Base-by-base conservation (phyloP, 148 eudicot species). In the Linanthus parryae region DNA sequence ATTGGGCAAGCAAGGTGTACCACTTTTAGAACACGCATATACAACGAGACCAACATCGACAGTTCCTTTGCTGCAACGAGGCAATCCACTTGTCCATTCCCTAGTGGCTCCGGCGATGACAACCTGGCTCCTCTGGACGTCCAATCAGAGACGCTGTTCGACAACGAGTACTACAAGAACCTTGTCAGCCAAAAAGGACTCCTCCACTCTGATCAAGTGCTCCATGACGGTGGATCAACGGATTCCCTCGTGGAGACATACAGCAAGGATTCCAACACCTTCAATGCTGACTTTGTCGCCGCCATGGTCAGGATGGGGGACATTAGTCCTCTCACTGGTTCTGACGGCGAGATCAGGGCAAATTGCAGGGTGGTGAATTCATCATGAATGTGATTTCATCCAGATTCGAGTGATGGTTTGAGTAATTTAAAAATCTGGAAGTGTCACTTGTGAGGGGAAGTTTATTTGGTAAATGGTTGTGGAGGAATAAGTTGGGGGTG, bases 151-250 rank as follows among this genome's bases (percentile, higher is more conserved):
- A 72, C 54, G 1, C 3, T 23, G 8, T 80, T 77, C 21, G 87
- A 89, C 65, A 73, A 59, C 23, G 61, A 59, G 37, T 89, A 84
- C 27, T 89, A 59, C 77, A 73, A 64, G 37, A 75, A 82, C 18
- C 47, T 89, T 14, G 13, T 70, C 7, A 62, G 48, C 37, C 59
- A 74, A 34, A 71, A 69, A 55, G 97, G 96, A 0, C 66, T 88
- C 7, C 56, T 88, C 20, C 96, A 88, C 46, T 79, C 96, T 0
- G 96, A 88, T 31, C 97, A 89, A 25, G 73, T 82, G 37, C 87
- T 89, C 43, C 82, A 39, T 25, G 75, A 64, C 15, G 83, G 83
- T 8, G 83, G 82, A 28, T 63, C 76, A 0, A 77, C 90, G 0
- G 75, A 79, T 56, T 30, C 71, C 24, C 62, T 48, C 5, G 90